A percentile compares a stretch with the other conserved stretches of the same genome.
These are phyloP conservation scores for Pseudogymnoascus sp. DNA, from an alignment of 2,329 filamentous ascomycete species.

Conservation along the genomic window DNA sequence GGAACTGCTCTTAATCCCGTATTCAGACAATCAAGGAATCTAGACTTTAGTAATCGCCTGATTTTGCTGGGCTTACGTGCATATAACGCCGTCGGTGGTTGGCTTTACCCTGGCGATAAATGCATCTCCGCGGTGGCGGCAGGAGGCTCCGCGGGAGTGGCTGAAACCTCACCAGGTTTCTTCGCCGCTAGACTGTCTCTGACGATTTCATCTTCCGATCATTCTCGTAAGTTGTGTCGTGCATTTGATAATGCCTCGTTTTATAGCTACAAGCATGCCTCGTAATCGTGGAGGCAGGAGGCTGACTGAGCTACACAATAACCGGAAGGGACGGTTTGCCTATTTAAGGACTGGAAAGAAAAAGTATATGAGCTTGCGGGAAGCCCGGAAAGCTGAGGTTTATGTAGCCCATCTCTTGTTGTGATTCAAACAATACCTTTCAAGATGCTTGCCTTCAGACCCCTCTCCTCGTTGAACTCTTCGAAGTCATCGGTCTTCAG, in stretches of 20 bases:
- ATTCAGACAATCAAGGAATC: not conserved
- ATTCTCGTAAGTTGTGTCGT: not conserved
- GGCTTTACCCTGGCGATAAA: not conserved
- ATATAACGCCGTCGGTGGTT: not conserved
- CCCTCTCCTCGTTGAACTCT: not conserved
- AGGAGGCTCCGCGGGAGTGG: not conserved
- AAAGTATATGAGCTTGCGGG: not conserved
- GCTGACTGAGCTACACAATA: not conserved
- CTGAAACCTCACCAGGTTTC: not conserved
- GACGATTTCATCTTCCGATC: not conserved
- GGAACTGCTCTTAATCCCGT: not conserved
- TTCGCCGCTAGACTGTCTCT: not conserved
- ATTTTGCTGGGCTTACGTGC: not conserved
- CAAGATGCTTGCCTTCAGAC: constrained; percentile 5
- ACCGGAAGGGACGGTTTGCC: not conserved
- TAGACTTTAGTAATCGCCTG: not conserved
- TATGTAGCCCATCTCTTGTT: not conserved
- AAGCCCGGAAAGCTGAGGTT: not conserved
- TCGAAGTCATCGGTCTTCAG: not conserved
- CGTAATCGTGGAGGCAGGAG: not conserved
- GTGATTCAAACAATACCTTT: not conserved
- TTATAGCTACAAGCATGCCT: not conserved
- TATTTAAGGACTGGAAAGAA: not conserved
- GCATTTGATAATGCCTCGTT: not conserved
- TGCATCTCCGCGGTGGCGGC: not conserved